Base-by-base conservation (phyloP, 139 green algal genomes). In the Coccomyxa sp. region DNA sequence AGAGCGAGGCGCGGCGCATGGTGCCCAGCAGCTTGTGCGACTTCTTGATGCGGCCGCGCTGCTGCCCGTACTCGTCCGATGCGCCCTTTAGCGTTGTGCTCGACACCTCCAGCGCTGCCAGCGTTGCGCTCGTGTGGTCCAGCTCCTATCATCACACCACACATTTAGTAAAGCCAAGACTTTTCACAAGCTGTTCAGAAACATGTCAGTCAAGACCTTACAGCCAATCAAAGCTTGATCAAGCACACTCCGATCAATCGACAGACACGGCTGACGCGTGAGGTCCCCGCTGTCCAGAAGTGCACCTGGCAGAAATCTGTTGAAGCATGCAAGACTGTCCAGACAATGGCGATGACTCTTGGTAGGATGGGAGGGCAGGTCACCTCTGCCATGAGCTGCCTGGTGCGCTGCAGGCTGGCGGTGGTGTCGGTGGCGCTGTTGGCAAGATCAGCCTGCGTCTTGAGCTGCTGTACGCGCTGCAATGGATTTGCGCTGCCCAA, bases 51-150 rank as follows among this genome's bases (percentile, higher is more conserved):
- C 88, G 63, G 32, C 63, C 45, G 77, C 86, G 80, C 84, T 96
- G 92, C 0, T 79, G 76, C 13, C 68, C 15, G 27, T 95, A 93
- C 90, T 95, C 90, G 27, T 92, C 87, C 59, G 86, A 87, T 10
- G 92, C 87, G 18, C 84, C 67, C 0, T 58, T 74, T 59, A 97
- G 90, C 25, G 74, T 67, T 0, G 74, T 58, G 74, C 94, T 92
- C 21, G 38, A 84, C 63, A 77, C 80, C 84, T 93, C 91, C 81
- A 95, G 90, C 16, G 94, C 89, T 0, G 90, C 92, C 81, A 96
- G 88, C 63, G 88, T 94, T 38, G 89, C 92, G 4, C 81, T 80
- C 0, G 90, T 93, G 79, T 95, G 91, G 63, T 95, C 88, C 81
- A 97, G 80, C 84, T 95, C 89, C 89, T 93, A 51, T 51, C 7